phyloP scores from a whole-genome alignment of 2,329 filamentous ascomycete species.

The Calonectria montana region DNA sequence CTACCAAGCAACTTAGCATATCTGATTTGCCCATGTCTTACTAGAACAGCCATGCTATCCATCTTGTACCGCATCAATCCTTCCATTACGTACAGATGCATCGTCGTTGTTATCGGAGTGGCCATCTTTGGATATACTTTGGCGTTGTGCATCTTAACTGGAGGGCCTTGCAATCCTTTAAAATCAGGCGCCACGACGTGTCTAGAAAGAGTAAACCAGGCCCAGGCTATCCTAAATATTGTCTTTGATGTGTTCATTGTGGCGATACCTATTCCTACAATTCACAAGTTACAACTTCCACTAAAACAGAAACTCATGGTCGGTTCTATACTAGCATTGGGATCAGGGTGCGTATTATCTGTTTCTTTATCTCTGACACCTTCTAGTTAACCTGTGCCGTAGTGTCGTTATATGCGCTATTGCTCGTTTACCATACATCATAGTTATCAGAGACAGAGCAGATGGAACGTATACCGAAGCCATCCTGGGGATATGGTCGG shows the following conservation, averaged over 20 bases:
- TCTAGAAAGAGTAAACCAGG: neutral
- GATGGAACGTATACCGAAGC: conserved; percentile 46
- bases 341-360: neutral
- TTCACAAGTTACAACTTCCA: neutral
- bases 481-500: conserved; percentile 46
- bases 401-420: neutral
- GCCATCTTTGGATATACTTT: neutral
- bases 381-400: neutral
- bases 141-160: neutral
- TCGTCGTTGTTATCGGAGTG: neutral
- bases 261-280: neutral
- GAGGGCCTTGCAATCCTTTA: neutral
- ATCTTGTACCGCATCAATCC: neutral
- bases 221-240: neutral
- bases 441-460: conserved; percentile 34
- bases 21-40: neutral
- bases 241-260: neutral
- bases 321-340: neutral
- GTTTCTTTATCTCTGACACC: neutral
- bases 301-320: neutral
- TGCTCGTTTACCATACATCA: neutral
- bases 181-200: neutral
- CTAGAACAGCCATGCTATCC: neutral
- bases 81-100: neutral
- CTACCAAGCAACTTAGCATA: neutral